These are phyloP conservation scores for Colletotrichum viniferum DNA, from an alignment of 2,329 filamentous ascomycete species.

Conservation along the genomic window DNA sequence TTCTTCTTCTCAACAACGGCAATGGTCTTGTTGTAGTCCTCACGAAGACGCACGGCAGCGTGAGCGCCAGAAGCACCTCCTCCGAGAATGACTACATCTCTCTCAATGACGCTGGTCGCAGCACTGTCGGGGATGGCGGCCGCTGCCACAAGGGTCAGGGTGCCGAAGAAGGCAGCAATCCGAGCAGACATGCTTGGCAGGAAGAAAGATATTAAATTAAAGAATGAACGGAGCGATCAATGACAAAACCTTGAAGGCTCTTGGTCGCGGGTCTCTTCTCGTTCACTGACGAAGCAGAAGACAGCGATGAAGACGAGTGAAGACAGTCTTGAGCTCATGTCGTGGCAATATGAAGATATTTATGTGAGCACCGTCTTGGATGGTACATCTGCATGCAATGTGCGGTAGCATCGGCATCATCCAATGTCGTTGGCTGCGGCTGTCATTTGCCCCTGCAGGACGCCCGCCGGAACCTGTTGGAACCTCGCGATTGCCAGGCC, in stretches of 20 bases:
- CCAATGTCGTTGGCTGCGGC: not conserved
- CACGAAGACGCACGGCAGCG: slow-evolving; percentile 38
- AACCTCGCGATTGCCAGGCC: not conserved
- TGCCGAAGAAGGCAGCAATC: not conserved
- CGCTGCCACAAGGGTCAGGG: not conserved
- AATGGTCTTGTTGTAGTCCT: slow-evolving; percentile 36
- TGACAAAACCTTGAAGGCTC: not conserved
- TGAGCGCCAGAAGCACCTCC: slow-evolving; percentile 41
- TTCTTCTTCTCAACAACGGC: slow-evolving; percentile 38
- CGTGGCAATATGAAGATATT: not conserved
- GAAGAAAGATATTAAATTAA: not conserved
- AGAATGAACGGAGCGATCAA: not conserved
- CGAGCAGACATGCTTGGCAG: not conserved
- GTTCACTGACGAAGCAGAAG: not conserved
- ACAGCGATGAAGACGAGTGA: not conserved
- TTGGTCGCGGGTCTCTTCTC: not conserved
- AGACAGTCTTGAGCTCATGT: not conserved
- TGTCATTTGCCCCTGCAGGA: not conserved
- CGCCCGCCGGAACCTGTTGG: not conserved
- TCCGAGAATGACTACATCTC: slow-evolving; percentile 39
- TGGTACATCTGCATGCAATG: not conserved
- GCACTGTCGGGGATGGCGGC: not conserved
- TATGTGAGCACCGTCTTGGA: not conserved
- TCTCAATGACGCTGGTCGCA: slow-evolving; percentile 20
- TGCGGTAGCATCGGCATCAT: not conserved